Conservation (phyloP, 2,329 filamentous ascomycete genomes). For the Tolypocladium sp. region DNA sequence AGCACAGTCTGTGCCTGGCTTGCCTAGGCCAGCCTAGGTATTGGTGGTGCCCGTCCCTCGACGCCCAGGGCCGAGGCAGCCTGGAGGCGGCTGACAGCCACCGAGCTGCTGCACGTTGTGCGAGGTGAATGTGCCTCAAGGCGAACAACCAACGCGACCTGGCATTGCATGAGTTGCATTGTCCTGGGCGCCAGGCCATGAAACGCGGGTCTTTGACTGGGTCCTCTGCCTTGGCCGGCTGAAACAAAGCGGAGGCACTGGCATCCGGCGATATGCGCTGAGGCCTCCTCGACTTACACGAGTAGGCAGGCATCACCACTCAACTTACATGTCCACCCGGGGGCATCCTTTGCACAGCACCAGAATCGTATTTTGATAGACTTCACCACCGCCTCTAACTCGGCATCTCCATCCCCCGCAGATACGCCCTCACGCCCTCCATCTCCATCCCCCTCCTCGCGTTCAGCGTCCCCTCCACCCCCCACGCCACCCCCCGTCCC, state of each 20-base stretch:
- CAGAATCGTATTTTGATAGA: neutral
- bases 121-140: neutral
- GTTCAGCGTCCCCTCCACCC: conserved; percentile 43
- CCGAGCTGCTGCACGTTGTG: neutral
- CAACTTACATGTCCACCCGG: neutral
- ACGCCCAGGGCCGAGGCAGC: neutral
- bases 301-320: neutral
- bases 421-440: conserved; percentile 30
- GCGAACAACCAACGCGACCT: neutral
- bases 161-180: neutral
- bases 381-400: neutral
- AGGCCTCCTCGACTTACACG: neutral
- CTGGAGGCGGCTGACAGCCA: neutral
- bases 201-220: neutral
- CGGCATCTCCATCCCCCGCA: conserved; percentile 12
- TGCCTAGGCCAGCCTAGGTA: too few species aligned
- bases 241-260: neutral
- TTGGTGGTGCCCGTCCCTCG: neutral
- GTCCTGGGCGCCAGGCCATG: too few species aligned
- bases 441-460: conserved; percentile 33
- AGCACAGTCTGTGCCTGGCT: neutral
- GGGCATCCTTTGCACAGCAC: neutral
- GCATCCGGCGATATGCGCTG: neutral
- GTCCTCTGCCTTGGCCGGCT: neutral
- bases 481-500: conserved; percentile 51